Evolutionary conservation across 139 green algal genomes (phyloP).

Genomic region (Trebouxia sp.): DNA sequence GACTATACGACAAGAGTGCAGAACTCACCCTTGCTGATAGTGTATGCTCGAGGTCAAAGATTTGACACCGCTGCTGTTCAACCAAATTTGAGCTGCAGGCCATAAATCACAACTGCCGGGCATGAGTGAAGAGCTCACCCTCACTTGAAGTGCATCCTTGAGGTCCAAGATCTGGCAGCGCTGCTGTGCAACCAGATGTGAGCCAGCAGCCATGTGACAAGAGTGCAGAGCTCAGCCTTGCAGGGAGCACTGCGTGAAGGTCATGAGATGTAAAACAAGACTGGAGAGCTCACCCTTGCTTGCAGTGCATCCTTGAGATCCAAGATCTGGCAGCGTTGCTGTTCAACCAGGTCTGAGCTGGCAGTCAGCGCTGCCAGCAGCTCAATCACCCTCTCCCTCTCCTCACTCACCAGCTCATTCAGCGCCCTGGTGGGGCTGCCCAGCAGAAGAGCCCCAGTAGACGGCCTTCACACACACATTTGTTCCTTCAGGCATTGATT

Average conservation of each 20-base stretch:
- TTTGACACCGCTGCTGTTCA: too few species aligned
- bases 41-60: too few species aligned
- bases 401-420: slow-evolving; percentile 41
- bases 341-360: slow-evolving; percentile 19
- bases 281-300: slow-evolving; percentile 2
- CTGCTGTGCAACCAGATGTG: background rate
- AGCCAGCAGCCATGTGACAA: background rate
- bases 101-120: too few species aligned
- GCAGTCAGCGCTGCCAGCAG: slow-evolving; percentile 35
- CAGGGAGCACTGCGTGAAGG: too few species aligned
- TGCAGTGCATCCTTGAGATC: slow-evolving; percentile 24
- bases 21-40: too few species aligned
- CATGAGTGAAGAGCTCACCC: too few species aligned
- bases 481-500: too few species aligned
- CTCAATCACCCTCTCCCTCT: slow-evolving; percentile 38
- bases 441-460: slow-evolving; percentile 1
- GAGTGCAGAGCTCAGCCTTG: background rate
- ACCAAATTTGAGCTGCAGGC: background rate
- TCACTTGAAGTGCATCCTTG: background rate
- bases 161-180: background rate
- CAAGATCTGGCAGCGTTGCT: slow-evolving; percentile 18
- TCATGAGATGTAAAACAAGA: too few species aligned
- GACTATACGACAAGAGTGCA: background rate
- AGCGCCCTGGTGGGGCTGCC: slow-evolving; percentile 33
- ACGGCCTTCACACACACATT: too few species aligned